Evolutionary conservation across 208 protist species (phyloP).

Genomic region (Giardia muris): DNA sequence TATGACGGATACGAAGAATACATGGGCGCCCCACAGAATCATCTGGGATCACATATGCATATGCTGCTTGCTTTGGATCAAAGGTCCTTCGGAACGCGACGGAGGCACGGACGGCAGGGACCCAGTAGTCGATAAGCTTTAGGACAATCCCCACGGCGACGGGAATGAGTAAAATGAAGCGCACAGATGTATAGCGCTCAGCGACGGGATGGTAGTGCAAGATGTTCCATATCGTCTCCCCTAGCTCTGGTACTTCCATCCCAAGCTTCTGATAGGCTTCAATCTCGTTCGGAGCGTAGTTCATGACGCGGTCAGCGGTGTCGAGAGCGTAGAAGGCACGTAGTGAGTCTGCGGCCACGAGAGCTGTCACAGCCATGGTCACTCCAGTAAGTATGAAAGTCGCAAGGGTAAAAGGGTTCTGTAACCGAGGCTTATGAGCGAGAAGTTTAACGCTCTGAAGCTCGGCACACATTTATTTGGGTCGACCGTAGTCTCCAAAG

Average conservation of each 20-base stretch:
- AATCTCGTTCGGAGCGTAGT: background rate
- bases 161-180: background rate
- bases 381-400: no score
- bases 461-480: no score
- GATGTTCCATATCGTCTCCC: background rate
- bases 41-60: background rate
- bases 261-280: background rate
- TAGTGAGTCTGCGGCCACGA: no score
- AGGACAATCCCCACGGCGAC: background rate
- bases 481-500: no score
- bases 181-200: background rate
- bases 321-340: no score
- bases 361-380: no score
- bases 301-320: no score
- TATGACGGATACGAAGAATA: background rate
- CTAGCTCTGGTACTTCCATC: background rate
- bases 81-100: background rate
- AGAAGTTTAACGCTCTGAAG: no score
- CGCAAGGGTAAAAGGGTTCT: no score
- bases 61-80: background rate
- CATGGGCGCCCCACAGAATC: background rate
- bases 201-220: background rate
- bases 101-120: background rate
- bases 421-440: no score
- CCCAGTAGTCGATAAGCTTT: background rate